Percentiles rank a stretch among this genome's conserved stretches.
phyloP scores from a whole-genome alignment of 2,329 filamentous ascomycete species.

The Colletotrichum sp. region DNA sequence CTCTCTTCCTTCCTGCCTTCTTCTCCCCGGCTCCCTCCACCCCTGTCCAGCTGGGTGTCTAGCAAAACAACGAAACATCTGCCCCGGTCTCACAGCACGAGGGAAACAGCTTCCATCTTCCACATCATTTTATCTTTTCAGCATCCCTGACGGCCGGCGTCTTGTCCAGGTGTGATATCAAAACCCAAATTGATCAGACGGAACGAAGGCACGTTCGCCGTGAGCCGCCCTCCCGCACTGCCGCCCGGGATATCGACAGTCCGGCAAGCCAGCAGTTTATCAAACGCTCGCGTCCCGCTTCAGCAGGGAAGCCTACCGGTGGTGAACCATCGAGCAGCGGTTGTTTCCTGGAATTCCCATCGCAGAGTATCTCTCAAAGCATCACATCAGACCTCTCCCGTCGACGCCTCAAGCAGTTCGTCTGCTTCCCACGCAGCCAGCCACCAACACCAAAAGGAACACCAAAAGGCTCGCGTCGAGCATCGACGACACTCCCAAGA shows the following conservation, averaged over 20 bases:
- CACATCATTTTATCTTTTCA: neutral
- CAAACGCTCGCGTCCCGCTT: neutral
- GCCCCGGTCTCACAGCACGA: neutral
- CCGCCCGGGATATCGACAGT: neutral
- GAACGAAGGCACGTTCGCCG: neutral
- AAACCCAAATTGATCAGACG: neutral
- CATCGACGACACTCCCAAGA: neutral
- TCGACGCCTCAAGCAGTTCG: neutral
- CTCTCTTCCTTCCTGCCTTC: neutral
- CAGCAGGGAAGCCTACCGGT: neutral
- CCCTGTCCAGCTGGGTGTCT: neutral
- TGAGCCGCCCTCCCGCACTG: neutral
- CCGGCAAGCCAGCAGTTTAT: neutral
- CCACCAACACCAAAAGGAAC: neutral
- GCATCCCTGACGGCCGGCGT: neutral
- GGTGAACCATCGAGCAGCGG: neutral
- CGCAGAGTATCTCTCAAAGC: neutral
- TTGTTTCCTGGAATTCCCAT: neutral
- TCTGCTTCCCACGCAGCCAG: neutral
- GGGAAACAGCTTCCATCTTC: neutral
- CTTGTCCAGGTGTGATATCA: neutral
- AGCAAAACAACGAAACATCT: neutral
- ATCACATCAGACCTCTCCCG: neutral
- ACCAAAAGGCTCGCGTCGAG: neutral
- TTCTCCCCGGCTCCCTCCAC: neutral